Conservation (phyloP, 225 moss, liverwort and hornwort genomes). For the Straminergon stramineum region DNA sequence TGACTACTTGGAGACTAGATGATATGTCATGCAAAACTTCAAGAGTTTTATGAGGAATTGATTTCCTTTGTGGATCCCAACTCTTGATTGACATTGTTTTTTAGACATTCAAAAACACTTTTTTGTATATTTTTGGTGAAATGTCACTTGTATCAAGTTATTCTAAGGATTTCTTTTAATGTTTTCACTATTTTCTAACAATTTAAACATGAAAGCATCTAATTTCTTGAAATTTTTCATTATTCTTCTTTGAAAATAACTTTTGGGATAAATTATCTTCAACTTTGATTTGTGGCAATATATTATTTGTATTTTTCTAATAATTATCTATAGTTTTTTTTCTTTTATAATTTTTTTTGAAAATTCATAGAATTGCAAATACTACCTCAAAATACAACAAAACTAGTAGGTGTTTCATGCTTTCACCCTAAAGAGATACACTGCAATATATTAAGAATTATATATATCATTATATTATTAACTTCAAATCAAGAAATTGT, state of each 20-base stretch:
- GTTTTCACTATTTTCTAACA: neutral
- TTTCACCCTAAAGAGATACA: neutral
- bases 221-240: accelerated
- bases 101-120: neutral
- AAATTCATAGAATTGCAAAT: neutral
- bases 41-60: neutral
- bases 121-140: too few relatives aligned
- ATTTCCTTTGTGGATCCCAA: neutral
- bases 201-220: neutral
- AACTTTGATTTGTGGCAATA: accelerated
- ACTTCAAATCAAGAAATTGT: neutral
- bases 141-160: accelerated
- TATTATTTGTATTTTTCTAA: neutral
- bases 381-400: neutral
- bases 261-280: accelerated
- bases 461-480: accelerated
- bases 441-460: neutral
- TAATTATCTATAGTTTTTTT: accelerated
- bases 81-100: neutral
- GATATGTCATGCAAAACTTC: neutral
- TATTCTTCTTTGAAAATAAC: accelerated
- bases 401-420: neutral
- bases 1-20: too few relatives aligned
- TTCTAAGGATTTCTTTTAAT: neutral
- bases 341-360: neutral